Evolutionary conservation across 2,329 filamentous ascomycete genomes (phyloP), one percentile per base, ranked within the genome.

Genomic region (Colletotrichum higginsianum): DNA sequence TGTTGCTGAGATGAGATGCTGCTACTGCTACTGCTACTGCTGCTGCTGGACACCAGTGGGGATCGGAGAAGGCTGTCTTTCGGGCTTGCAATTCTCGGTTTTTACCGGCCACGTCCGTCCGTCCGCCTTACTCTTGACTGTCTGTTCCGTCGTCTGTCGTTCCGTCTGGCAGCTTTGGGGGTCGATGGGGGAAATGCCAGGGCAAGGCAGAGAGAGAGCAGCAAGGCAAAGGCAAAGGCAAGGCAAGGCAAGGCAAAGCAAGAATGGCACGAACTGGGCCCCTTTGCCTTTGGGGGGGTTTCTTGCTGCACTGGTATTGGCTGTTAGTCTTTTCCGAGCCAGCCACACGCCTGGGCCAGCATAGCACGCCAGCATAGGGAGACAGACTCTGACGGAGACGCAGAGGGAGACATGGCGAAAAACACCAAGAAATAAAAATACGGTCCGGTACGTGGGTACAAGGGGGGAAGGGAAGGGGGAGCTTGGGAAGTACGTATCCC

Each of bases 1-100:
- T 72, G 69, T 72, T 72, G 66, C 60, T 72, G 69, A 65, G 52
- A 65, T 63, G 47, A 38, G 35, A 38, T 38, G 35, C 35, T 38
- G 35, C 35, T 30, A 30, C 26, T 35, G 30, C 30, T 30, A 8
- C 30, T 30, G 30, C 30, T 30, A 1, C 30, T 30, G 61, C 47
- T 13, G 46, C 23, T 44, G 49, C 61, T 21, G 44, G 23, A 35
- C 50, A 35, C 50, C n/a, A 11, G 44, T 35, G 50, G 21, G 42
- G 47, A 47, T 38, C 35, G 8, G 47, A 52, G 47, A 50, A 11
- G 40, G 16, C 55, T 35, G 21, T 50, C 44, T 18, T 49, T 40
- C 16, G 46, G 64, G 38, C 44, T 40, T 63, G 50, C 57, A 42
- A 53, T 65, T 56, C 61, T 65, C 26, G 52, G 23, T 38, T 64